A percentile compares a stretch with the other conserved stretches of the same genome.
These are phyloP conservation scores for Beta lomatogona DNA, from an alignment of 179 eudicot genomes.

Conservation along the genomic window DNA sequence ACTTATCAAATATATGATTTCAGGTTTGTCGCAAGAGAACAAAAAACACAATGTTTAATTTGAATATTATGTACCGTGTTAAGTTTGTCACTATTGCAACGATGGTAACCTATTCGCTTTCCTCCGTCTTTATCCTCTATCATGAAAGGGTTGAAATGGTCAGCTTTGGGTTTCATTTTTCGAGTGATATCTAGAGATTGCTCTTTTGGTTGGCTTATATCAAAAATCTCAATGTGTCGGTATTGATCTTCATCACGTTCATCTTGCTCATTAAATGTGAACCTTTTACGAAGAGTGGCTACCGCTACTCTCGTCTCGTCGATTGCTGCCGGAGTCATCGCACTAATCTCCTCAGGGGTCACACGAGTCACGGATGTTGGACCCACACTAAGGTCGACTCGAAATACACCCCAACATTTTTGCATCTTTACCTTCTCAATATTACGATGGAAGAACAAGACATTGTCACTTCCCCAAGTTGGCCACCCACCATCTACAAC, in stretches of 20 bases:
- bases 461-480: slow-evolving; percentile 24
- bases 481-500: slow-evolving; percentile 28
- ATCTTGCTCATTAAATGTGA: not conserved
- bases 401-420: slow-evolving; percentile 16
- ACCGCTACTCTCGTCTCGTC: slow-evolving; percentile 14
- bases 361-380: not conserved
- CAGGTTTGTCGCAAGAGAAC: too few species aligned
- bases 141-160: slow-evolving; percentile 32
- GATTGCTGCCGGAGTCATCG: slow-evolving; percentile 25
- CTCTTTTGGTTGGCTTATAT: not conserved
- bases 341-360: slow-evolving; percentile 12
- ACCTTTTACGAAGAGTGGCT: slow-evolving; percentile 5
- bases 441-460: slow-evolving; percentile 18
- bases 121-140: not conserved
- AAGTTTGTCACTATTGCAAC: slow-evolving; percentile 4
- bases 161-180: slow-evolving; percentile 11
- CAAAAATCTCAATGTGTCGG: slow-evolving; percentile 25
- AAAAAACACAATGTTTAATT: too few species aligned
- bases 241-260: slow-evolving; percentile 13
- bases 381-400: not conserved
- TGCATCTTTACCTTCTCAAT: not conserved
- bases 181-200: slow-evolving; percentile 6
- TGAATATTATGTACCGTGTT: not conserved
- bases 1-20: too few species aligned
- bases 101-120: slow-evolving; percentile 26